Conservation (phyloP, 2,329 filamentous ascomycete genomes). For the Ceratocystis harringtonii region DNA sequence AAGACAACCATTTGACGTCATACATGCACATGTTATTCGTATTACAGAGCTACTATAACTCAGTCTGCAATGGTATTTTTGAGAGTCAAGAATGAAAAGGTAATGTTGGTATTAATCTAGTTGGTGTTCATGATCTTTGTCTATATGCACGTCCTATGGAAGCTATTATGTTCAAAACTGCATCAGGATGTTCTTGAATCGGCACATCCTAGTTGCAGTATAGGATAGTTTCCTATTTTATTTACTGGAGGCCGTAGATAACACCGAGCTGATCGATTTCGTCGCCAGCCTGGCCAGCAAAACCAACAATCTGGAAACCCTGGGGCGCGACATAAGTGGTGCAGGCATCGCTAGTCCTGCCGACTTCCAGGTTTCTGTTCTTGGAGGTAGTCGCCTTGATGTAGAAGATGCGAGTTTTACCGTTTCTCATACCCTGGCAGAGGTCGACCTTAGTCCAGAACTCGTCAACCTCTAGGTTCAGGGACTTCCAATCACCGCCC, state of each 20-base stretch:
- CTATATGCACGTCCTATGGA: too few species aligned
- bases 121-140: too few species aligned
- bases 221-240: too few species aligned
- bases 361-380: slow-evolving; percentile 32
- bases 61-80: too few species aligned
- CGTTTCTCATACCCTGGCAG: slow-evolving; percentile 34
- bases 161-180: too few species aligned
- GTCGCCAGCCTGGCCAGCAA: slow-evolving; percentile 36
- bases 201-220: neutral
- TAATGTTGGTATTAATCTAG: too few species aligned
- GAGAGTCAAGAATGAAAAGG: too few species aligned
- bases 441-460: slow-evolving; percentile 34
- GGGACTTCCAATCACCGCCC: slow-evolving; percentile 30
- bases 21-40: too few species aligned
- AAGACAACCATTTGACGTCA: too few species aligned
- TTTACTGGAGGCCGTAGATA: slow-evolving; percentile 30
- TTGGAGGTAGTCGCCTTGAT: slow-evolving; percentile 37
- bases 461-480: slow-evolving; percentile 34
- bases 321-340: slow-evolving; percentile 30
- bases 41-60: too few species aligned
- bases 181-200: neutral
- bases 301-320: slow-evolving; percentile 40
- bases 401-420: slow-evolving; percentile 39
- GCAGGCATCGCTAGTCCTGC: slow-evolving; percentile 34
- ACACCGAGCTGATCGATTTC: slow-evolving; percentile 41